Evolutionary conservation across 805 yeast species (phyloP), one percentile per base, ranked within the genome.

Genomic region (Ogataea siamensis): DNA sequence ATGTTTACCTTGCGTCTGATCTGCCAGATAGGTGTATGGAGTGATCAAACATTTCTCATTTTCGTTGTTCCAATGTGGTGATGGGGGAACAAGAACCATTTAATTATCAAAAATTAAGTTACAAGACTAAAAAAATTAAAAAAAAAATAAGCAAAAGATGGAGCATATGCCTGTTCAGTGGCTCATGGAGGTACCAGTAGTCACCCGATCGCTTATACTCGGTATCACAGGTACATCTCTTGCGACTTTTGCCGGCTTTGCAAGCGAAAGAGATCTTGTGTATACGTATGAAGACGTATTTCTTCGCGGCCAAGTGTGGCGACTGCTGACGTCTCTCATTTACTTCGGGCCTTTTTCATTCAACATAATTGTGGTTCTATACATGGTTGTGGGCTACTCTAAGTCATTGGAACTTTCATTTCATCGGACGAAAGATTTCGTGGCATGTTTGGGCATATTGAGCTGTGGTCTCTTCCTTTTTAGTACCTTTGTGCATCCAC

Each of bases 1-100:
- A 36, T 77, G 74, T 54, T 81, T 80, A 9, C 87, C 87, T 1
- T 74, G 70, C 19, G 70, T 69, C 16, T 54, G 53, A 8, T 62
- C 50, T 13, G 65, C 62, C 8, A 80, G 60, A 50, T 80, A 78
- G 4, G 57, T 49, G 47, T 67, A 80, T 1, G 87, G 87, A 10
- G 58, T 59, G 13, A 51, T 48, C 10, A 68, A 41, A 1, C 57
- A 43, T 2, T 31, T 32, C 34, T 66, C 70, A 30, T 58, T 49
- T 4, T 46, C 44, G 0, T 48, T 51, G 12, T 32, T 42, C 52
- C 52, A 48, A 7, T 11, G 15, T 2, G 40, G 40, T 4, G 14
- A 20, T 7, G 5, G n/a, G 5, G 40, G 40, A 19, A 37, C 31
- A 4, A 13, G 16, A 6, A 37, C 24, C 40, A 37, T 37, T 25